Evolutionary conservation across 2,329 filamentous ascomycete genomes (phyloP), one percentile per base, ranked within the genome.

Genomic region (Septoria petroselini): DNA sequence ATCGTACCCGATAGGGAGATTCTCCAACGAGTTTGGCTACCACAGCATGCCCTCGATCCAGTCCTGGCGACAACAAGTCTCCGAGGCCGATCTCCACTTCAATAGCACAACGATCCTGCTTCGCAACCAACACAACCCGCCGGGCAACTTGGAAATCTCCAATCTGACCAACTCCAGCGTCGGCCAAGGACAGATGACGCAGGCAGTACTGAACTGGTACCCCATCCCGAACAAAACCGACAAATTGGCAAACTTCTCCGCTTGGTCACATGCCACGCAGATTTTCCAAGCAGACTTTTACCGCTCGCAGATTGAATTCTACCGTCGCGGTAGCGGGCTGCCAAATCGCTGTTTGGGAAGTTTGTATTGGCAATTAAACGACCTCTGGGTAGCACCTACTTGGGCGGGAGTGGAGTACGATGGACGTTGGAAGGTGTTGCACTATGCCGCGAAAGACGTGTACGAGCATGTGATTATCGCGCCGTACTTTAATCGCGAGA

Each of bases 331-430:
- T 0, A 80, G 76, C 31, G 81, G 79, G 0, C 60, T 75, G 58
- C 76, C 74, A 0, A 76, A 84, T 52, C 71, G 79, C 0, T 79
- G 83, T 57, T 71, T 84, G 2, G 81, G 81, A 0, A 75, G 73
- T 8, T 62, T 85, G 4, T 84, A 83, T 62, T 85, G 81, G 82
- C 81, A 84, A 59, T 69, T 85, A 1, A 80, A 84, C 57, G 81
- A 84, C 58, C 77, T 82, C 50, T 64, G 61, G 62, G 79, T 81
- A 55, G 80, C 79, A 1, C 80, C 81, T 0, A 82, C 79, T 0
- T 84, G 81, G 81, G 78, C 81, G 0, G 76, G 79, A 0, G 77
- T 84, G 27, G 81, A 84, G 61, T 82, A 82, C 52, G 76, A 78
- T 41, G 80, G 80, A 0, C 69, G 81, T 1, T 83, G 80, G 80